Conservation (phyloP, 129 eudicot genomes). For the Centaurea solstitialis region DNA sequence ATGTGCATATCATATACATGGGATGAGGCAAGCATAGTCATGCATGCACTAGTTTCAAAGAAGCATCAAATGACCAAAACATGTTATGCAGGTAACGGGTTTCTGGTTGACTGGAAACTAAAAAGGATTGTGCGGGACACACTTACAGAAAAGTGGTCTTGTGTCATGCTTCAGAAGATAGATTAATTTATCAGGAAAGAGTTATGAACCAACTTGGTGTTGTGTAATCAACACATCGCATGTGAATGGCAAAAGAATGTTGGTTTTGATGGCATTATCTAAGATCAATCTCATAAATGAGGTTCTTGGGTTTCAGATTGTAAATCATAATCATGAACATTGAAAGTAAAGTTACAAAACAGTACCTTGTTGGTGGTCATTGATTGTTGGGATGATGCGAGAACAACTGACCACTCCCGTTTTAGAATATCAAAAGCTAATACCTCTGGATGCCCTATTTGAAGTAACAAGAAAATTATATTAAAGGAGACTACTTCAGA, state of each 20-base stretch:
- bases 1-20: too few species aligned
- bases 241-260: not conserved
- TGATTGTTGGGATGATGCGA: constrained; percentile 72
- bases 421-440: constrained; percentile 73
- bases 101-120: too few species aligned
- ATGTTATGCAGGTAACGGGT: too few species aligned
- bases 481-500: not conserved
- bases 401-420: constrained; percentile 78
- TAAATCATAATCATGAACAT: not conserved
- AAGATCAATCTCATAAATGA: not conserved
- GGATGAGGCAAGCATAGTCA: too few species aligned
- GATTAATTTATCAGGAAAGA: too few species aligned
- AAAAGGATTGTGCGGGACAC: too few species aligned
- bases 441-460: constrained; percentile 82
- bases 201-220: too few species aligned
- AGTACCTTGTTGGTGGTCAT: constrained; percentile 78
- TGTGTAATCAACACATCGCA: not conserved
- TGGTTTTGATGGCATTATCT: not conserved
- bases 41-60: too few species aligned
- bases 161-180: too few species aligned
- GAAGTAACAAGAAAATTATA: constrained; percentile 10
- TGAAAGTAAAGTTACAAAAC: not conserved
- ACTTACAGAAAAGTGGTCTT: too few species aligned
- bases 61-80: too few species aligned
- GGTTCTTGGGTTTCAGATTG: not conserved